Evolutionary conservation across 1,139 yeast genomes (phyloP).

Genomic region (Hemisphaericaspora xylanilytica): DNA sequence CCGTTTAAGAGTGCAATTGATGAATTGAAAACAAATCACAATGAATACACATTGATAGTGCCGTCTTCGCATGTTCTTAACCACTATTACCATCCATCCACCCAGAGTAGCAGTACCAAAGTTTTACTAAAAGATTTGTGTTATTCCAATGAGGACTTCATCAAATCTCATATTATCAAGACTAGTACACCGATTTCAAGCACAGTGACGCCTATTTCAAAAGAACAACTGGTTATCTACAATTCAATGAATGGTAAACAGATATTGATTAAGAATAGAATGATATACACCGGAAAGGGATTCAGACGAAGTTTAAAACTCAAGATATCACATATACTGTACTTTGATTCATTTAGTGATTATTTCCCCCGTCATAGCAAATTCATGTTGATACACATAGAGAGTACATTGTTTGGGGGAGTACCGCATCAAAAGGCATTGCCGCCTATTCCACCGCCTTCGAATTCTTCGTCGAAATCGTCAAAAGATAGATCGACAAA

Average conservation of each 20-base stretch:
- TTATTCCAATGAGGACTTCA: slow-evolving; percentile 58
- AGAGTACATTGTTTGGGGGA: slow-evolving; percentile 48
- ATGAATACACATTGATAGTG: slow-evolving; percentile 54
- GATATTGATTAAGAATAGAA: slow-evolving; percentile 54
- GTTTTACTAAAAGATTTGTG: slow-evolving; percentile 54
- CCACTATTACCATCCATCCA: slow-evolving; percentile 49
- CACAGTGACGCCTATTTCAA: slow-evolving; percentile 39
- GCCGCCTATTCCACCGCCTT: slow-evolving; percentile 3
- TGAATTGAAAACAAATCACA: slow-evolving; percentile 39
- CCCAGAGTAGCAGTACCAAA: slow-evolving; percentile 29
- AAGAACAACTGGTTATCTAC: slow-evolving; percentile 45
- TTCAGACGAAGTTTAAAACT: slow-evolving; percentile 49
- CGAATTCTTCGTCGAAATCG: not conserved
- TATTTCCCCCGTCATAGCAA: slow-evolving; percentile 49
- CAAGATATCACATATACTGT: slow-evolving; percentile 41
- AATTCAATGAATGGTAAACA: slow-evolving; percentile 61
- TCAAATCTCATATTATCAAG: slow-evolving; percentile 65
- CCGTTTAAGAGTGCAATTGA: slow-evolving; percentile 49
- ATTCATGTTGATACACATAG: slow-evolving; percentile 53
- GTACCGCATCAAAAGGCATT: slow-evolving; percentile 10
- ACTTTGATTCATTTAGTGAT: slow-evolving; percentile 45
- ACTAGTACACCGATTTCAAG: slow-evolving; percentile 33
- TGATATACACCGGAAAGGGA: slow-evolving; percentile 55
- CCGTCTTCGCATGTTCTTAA: slow-evolving; percentile 57
- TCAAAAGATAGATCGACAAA: not conserved